Evolutionary conservation across 495 filamentous ascomycete species (phyloP).

Genomic region (Neurospora africana): DNA sequence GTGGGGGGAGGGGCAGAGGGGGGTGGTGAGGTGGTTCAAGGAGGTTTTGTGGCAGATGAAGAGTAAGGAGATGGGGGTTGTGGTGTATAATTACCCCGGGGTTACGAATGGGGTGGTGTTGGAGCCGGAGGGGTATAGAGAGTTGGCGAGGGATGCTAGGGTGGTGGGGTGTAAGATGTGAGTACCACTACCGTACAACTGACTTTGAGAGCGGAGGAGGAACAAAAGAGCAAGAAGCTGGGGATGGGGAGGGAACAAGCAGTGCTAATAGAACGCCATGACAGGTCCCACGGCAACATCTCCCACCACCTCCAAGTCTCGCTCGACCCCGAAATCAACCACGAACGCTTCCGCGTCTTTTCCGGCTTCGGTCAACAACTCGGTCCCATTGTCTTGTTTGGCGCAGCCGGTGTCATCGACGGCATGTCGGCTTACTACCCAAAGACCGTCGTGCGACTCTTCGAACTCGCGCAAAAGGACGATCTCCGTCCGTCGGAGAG

Average conservation of each 20-base stretch:
- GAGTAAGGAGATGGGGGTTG: constrained; percentile 36
- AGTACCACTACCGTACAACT: too few relatives aligned
- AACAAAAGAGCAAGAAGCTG: too few relatives aligned
- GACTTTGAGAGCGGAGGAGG: too few relatives aligned
- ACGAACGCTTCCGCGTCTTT: constrained; percentile 47
- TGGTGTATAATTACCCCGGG: constrained; percentile 58
- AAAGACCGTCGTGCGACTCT: constrained; percentile 45
- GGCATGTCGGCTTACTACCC: constrained; percentile 54
- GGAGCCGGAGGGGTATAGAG: constrained; percentile 42
- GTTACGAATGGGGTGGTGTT: constrained; percentile 52
- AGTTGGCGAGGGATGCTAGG: constrained; percentile 44
- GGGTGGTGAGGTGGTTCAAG: constrained; percentile 43
- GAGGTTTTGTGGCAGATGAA: constrained; percentile 38
- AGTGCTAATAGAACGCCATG: neutral
- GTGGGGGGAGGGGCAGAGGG: constrained; percentile 30
- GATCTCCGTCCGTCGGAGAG: constrained; percentile 10
- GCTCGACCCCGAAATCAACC: constrained; percentile 37
- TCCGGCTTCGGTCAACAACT: constrained; percentile 58
- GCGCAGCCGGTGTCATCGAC: constrained; percentile 53
- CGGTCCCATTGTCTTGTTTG: constrained; percentile 47
- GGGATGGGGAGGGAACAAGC: neutral
- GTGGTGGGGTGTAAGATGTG: constrained; percentile 58
- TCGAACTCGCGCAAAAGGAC: constrained; percentile 32
- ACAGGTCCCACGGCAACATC: constrained; percentile 50
- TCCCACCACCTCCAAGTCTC: constrained; percentile 51